These are phyloP conservation scores for Begonia loranthoides DNA, from an alignment of 306 rosid species.

Conservation along the genomic window DNA sequence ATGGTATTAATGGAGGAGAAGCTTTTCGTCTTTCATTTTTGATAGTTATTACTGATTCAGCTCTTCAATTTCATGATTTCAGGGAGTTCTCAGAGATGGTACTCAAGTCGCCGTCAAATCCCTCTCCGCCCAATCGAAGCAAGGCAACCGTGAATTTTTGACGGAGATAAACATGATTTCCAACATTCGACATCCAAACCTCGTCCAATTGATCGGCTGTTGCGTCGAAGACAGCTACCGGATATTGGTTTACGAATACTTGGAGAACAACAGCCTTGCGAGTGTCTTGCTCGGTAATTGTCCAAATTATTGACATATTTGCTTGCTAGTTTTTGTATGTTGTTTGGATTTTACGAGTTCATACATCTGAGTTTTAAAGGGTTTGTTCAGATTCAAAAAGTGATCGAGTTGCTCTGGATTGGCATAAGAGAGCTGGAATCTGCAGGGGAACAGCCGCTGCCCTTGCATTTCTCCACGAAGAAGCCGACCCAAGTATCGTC, in stretches of 20 bases:
- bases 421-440: slow-evolving; percentile 68
- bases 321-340: background rate
- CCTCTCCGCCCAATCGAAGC: slow-evolving; percentile 69
- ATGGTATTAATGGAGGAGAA: no score
- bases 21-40: background rate
- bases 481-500: slow-evolving; percentile 60
- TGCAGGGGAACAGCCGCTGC: slow-evolving; percentile 76
- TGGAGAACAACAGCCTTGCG: slow-evolving; percentile 86
- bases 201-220: slow-evolving; percentile 72
- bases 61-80: slow-evolving; percentile 6
- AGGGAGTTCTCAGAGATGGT: slow-evolving; percentile 73
- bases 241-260: slow-evolving; percentile 63
- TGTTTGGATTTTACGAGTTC: no score
- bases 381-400: slow-evolving; percentile 43
- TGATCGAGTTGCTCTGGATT: slow-evolving; percentile 42
- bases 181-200: slow-evolving; percentile 61
- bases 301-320: background rate
- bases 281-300: slow-evolving; percentile 56
- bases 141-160: slow-evolving; percentile 70
- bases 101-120: slow-evolving; percentile 75
- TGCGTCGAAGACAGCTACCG: slow-evolving; percentile 62
- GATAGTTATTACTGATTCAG: background rate
- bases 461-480: slow-evolving; percentile 78
- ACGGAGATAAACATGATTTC: slow-evolving; percentile 70
- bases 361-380: no score